Percentiles rank a stretch among this genome's conserved stretches.
These are phyloP conservation scores for Stephania japonica DNA, from an alignment of 164 flowering plant genomes.

Conservation along the genomic window DNA sequence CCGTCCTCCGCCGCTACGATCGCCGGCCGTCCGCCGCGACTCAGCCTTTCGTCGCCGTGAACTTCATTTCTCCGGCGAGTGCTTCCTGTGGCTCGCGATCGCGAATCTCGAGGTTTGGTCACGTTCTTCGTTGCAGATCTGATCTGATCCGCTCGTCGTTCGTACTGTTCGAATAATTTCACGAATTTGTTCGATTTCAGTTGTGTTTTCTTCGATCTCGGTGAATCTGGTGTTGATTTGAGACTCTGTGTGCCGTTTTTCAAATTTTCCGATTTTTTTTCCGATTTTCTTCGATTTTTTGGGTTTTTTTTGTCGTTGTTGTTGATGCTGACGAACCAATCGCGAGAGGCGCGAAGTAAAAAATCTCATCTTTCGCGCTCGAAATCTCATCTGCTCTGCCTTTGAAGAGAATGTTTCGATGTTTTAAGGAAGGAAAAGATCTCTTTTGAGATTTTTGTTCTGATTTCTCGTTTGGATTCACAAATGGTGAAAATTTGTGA, in stretches of 20 bases:
- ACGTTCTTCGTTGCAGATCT: neutral
- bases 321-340: neutral
- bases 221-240: neutral
- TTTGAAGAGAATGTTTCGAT: neutral
- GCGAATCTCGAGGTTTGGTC: neutral
- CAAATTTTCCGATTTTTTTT: neutral
- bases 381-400: too few species aligned
- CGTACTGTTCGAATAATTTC: neutral
- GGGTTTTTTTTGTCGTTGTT: neutral
- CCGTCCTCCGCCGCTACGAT: neutral
- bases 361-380: neutral
- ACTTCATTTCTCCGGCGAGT: neutral
- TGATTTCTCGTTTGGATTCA: neutral
- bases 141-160: neutral
- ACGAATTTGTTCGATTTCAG: neutral
- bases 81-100: slow-evolving; percentile 8
- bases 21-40: neutral
- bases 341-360: neutral
- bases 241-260: neutral
- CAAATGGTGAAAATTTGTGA: neutral
- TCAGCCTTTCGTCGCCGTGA: slow-evolving; percentile 5
- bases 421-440: neutral
- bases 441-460: neutral
- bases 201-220: neutral
- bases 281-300: neutral